Conservation (phyloP, 495 filamentous ascomycete genomes). For the Daldinia decipiens region DNA sequence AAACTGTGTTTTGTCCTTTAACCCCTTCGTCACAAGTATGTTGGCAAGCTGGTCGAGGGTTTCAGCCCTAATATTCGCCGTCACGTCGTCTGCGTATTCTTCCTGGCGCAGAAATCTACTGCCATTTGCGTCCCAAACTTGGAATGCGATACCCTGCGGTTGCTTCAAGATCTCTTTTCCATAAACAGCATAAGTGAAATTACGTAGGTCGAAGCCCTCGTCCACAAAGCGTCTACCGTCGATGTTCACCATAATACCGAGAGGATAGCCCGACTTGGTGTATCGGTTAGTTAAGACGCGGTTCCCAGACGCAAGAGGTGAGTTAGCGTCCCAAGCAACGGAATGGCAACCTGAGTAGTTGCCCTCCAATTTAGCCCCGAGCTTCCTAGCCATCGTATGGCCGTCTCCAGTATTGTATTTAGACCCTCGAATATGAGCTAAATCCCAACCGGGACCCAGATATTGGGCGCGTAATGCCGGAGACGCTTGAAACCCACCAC, state of each 20-base stretch:
- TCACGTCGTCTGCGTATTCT: conserved; percentile 67
- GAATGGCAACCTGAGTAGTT: conserved; percentile 72
- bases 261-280: conserved; percentile 73
- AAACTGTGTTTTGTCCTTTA: conserved; percentile 55
- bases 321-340: conserved; percentile 70
- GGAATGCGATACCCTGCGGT: conserved; percentile 65
- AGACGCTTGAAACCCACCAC: conserved; percentile 71
- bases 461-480: conserved; percentile 64
- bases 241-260: conserved; percentile 70
- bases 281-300: conserved; percentile 67
- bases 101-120: conserved; percentile 62
- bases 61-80: conserved; percentile 58
- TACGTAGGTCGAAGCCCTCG: conserved; percentile 69
- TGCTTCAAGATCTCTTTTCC: conserved; percentile 66
- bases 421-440: conserved; percentile 68
- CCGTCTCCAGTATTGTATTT: conserved; percentile 68
- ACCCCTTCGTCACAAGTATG: conserved; percentile 54
- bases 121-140: conserved; percentile 67
- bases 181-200: conserved; percentile 72
- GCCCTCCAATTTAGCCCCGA: conserved; percentile 60
- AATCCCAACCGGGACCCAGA: conserved; percentile 70
- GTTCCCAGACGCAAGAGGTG: conserved; percentile 61
- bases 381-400: conserved; percentile 61
- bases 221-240: conserved; percentile 69
- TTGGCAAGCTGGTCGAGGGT: conserved; percentile 65